Evolutionary conservation across 352 stramenopile species (phyloP).

Genomic region (Phytopythium helicoides): DNA sequence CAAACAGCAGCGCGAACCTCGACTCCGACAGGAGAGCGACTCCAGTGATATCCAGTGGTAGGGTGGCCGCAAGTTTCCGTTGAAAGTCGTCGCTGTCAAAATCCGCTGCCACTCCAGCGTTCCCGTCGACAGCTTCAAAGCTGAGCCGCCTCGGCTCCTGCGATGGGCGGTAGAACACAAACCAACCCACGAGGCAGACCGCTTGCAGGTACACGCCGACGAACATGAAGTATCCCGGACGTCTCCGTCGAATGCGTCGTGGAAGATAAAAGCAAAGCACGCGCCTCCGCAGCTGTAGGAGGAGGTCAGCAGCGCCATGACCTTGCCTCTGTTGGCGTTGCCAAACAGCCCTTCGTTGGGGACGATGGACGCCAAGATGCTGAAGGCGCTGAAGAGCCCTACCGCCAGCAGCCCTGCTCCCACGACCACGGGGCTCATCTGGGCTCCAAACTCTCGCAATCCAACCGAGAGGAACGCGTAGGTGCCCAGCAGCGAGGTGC

Average conservation of each 20-base stretch:
- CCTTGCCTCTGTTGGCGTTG: conserved; percentile 62
- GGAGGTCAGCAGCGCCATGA: conserved; percentile 68
- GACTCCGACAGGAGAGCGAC: conserved; percentile 43
- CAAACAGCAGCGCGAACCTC: conserved; percentile 80
- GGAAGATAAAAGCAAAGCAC: conserved; percentile 72
- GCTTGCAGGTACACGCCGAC: conserved; percentile 51
- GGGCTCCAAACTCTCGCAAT: not conserved
- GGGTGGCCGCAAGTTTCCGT: not conserved
- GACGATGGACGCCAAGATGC: conserved; percentile 74
- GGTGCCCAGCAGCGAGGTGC: conserved; percentile 31
- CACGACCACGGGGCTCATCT: conserved; percentile 38
- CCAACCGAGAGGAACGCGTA: conserved; percentile 28
- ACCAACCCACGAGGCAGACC: conserved; percentile 48
- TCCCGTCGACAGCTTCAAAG: conserved; percentile 39
- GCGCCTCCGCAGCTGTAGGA: conserved; percentile 79
- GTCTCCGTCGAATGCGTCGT: conserved; percentile 53
- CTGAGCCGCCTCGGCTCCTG: conserved; percentile 32
- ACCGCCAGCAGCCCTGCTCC: conserved; percentile 55
- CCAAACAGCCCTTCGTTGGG: conserved; percentile 80
- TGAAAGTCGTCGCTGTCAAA: conserved; percentile 12
- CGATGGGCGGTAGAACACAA: conserved; percentile 36
- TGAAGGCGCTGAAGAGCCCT: conserved; percentile 67
- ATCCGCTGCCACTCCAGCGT: conserved; percentile 23
- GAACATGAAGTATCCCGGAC: conserved; percentile 78
- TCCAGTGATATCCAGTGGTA: conserved; percentile 53